Evolutionary conservation across 805 yeast species (phyloP).

Genomic region (Cephaloascus fragrans): DNA sequence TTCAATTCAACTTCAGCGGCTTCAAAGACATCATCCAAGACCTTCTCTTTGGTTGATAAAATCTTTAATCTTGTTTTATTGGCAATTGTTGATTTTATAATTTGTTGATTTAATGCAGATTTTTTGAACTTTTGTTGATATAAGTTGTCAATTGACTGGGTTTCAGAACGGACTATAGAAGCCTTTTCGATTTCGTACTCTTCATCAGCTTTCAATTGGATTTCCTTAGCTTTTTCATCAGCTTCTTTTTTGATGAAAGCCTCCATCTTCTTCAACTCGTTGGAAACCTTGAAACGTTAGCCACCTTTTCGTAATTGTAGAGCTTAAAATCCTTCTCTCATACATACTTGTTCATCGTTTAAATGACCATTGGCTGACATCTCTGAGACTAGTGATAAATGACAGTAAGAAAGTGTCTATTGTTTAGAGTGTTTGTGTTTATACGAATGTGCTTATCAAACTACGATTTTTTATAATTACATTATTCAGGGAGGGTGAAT

Average conservation of each 20-base stretch:
- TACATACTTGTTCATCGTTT: conserved; percentile 40
- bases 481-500: too few relatives aligned
- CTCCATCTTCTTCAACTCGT: conserved; percentile 95
- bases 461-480: too few relatives aligned
- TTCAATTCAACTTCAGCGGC: conserved; percentile 57
- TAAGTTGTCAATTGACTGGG: conserved; percentile 72
- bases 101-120: conserved; percentile 88
- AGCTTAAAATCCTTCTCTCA: too few relatives aligned
- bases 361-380: conserved; percentile 11
- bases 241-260: conserved; percentile 99
- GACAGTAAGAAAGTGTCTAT: not conserved
- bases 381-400: not conserved
- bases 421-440: too few relatives aligned
- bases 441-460: too few relatives aligned
- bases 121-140: conserved; percentile 83
- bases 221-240: conserved; percentile 96
- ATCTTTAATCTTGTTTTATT: conserved; percentile 92
- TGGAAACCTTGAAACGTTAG: conserved; percentile 56
- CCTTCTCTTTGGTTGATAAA: conserved; percentile 75
- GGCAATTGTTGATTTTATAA: conserved; percentile 88
- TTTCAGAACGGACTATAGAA: conserved; percentile 85
- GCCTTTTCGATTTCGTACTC: conserved; percentile 98
- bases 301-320: conserved; percentile 2
- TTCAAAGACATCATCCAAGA: conserved; percentile 65
- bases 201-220: conserved; percentile 92